These are phyloP conservation scores for Pyrus hybrid DNA, from an alignment of 331 rosid genomes.

Conservation along the genomic window DNA sequence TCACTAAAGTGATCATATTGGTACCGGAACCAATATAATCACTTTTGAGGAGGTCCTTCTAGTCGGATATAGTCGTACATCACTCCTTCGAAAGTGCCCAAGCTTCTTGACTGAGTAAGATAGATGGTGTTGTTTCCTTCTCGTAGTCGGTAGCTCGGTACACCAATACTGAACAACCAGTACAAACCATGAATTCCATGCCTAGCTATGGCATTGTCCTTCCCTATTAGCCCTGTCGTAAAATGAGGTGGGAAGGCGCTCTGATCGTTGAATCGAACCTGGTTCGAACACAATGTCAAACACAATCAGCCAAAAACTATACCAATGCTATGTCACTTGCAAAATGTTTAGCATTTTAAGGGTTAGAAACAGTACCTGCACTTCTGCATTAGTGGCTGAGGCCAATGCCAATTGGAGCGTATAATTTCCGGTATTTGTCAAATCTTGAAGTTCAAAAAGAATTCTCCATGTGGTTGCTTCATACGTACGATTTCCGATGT, in stretches of 20 bases:
- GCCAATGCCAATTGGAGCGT: conserved; percentile 77
- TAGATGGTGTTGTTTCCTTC: conserved; percentile 51
- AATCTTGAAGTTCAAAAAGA: conserved; percentile 28
- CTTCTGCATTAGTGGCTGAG: conserved; percentile 21
- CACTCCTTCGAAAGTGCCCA: conserved; percentile 48
- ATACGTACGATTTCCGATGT: neutral
- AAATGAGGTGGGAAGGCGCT: conserved; percentile 3
- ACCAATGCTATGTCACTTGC: neutral
- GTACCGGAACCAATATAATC: neutral
- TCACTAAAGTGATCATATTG: neutral
- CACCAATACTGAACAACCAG: conserved; percentile 40
- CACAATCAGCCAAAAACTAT: neutral
- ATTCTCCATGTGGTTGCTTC: conserved; percentile 62
- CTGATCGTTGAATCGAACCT: conserved; percentile 55
- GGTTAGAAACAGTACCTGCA: conserved; percentile 26
- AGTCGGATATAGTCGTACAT: conserved; percentile 88
- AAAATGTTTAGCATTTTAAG: neutral
- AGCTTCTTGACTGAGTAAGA: conserved; percentile 45
- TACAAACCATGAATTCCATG: conserved; percentile 87
- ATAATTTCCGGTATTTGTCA: conserved; percentile 23
- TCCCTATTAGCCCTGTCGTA: conserved; percentile 32
- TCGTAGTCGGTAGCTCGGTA: conserved; percentile 23
- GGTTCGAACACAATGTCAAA: neutral
- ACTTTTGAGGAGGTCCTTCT: conserved; percentile 40
- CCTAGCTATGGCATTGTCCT: conserved; percentile 75